Base-by-base conservation (phyloP, 768 basidiomycete genomes). In the Multifurca ochricompacta region DNA sequence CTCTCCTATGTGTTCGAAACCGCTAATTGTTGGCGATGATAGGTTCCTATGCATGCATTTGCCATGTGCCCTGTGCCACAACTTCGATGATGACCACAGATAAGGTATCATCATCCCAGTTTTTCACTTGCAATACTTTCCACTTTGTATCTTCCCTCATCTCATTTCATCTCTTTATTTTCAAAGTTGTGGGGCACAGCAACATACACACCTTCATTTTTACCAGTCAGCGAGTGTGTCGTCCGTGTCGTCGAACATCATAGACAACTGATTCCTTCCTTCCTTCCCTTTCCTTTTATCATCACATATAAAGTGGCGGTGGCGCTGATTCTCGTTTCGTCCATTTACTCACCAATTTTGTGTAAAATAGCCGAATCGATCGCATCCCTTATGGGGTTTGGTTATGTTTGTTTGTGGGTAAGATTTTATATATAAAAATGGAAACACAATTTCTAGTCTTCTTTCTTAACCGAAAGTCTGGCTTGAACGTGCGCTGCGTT, bases 401-500 rank as follows among this genome's bases (percentile, higher is more conserved):
- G 28, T 18, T 6, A 19, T 39, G n/a, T 21, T n/a, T n/a, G n/a
- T n/a, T n/a, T n/a, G n/a, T n/a, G n/a, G n/a, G n/a, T n/a, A n/a
- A n/a, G n/a, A n/a, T n/a, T 14, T 6, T 16, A 21, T 9, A 28
- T 21, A 16, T 9, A 21, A 10, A 37, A 36, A 14, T 25, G n/a
- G 23, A 21, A 16, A 36, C 19, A 25, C 6, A 25, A 14, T 4
- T 19, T 4, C n/a, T 11, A 16, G 3, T 4, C 4, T 6, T 13
- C 1, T 7, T 14, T 49, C 56, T 75, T 65, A 92, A 62, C 91
- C 91, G 64, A 94, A 94, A 21, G 92, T 93, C 79, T 93, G 91
- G 73, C 87, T 89, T 83, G 91, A 92, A 55, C 91, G 82, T 19
- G 91, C 89, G 66, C 87, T 91, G 59, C 90, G 75, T 73, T 92